Base-by-base conservation (phyloP, 2,329 filamentous ascomycete genomes). In the Graphiopsis chlorocephala region DNA sequence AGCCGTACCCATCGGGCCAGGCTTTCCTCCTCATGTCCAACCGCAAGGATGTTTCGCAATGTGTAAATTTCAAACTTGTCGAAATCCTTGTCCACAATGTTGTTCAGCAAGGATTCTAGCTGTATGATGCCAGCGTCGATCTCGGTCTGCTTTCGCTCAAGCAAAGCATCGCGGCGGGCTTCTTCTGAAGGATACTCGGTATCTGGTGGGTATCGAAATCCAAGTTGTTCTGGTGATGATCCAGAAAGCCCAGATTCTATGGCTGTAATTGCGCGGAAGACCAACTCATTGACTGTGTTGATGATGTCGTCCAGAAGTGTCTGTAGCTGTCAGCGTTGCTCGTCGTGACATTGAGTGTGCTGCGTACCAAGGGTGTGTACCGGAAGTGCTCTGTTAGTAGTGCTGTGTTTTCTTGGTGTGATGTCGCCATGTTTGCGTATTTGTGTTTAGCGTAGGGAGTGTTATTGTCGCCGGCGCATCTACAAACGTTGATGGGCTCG, bases 231-330 rank as follows among this genome's bases (percentile, higher is more conserved):
- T 0, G 93, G 90, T 1, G 90, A 86, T 2, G 90, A 89, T 59
- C 85, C 85, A 57, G 92, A 83, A 23, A 99, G 87, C 1, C 92
- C 91, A 63, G 88, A 86, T 78, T 98, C 95, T 69, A 98, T 88
- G 66, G 90, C 92, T 73, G 92, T 91, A 73, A 97, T 88, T 62
- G 92, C 93, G 77, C 90, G 90, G 79, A 96, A 95, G 73, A 95
- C 90, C 72, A 97, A 86, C 73, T 94, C 91, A 81, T 98, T 99
- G 78, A 97, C 88, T 63, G 90, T 91, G 82, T 98, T 97, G 81
- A 98, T 97, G 72, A 98, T 93, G 80, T 98, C 94, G 86, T 99
- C 95, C 74, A 99, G 90, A 48, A 99, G 87, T 67, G 91, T 91
- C 93, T 97, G 64, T 31, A 50, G 52, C 25, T 66, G 68, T 61